Evolutionary conservation across 768 basidiomycete genomes (phyloP).

Genomic region (Butyriboletus loyo): DNA sequence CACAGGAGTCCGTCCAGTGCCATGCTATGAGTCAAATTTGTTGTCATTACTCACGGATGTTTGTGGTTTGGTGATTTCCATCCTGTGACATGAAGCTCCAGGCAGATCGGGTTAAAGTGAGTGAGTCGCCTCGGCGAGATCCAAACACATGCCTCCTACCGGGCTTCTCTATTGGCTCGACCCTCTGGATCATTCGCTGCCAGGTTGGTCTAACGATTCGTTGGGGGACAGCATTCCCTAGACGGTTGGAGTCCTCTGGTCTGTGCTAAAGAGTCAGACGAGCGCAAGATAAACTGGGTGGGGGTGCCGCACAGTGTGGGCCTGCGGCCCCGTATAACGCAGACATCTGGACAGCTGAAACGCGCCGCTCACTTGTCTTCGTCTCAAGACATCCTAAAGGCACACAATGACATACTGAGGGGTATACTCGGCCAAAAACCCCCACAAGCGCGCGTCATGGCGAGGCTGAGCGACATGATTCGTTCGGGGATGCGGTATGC

Average conservation of each 20-base stretch:
- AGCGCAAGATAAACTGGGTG: neutral
- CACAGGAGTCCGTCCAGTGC: conserved; percentile 41
- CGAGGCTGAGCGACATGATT: neutral
- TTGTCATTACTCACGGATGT: conserved; percentile 58
- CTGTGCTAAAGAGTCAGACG: conserved; percentile 30
- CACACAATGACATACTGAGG: conserved; percentile 56
- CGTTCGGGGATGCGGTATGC: neutral
- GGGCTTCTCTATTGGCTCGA: conserved; percentile 62
- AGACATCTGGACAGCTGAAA: conserved; percentile 41
- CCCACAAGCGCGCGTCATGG: neutral
- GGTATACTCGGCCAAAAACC: conserved; percentile 22
- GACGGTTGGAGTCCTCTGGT: conserved; percentile 46
- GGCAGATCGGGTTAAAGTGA: neutral
- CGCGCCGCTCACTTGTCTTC: neutral
- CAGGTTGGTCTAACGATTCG: conserved; percentile 56
- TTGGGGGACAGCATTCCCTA: conserved; percentile 59
- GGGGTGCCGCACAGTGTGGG: too few relatives aligned
- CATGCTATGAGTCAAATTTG: conserved; percentile 63
- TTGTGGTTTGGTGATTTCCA: conserved; percentile 56
- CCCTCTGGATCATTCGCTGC: conserved; percentile 52
- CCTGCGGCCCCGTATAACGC: conserved; percentile 35
- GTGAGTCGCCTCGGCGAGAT: neutral
- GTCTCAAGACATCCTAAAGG: neutral
- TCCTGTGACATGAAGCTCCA: conserved; percentile 46
- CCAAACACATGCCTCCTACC: conserved; percentile 44